Percentiles rank a stretch among this genome's conserved stretches.
Evolutionary conservation across 164 flowering plant species (phyloP).

Genomic region (Piper longum): DNA sequence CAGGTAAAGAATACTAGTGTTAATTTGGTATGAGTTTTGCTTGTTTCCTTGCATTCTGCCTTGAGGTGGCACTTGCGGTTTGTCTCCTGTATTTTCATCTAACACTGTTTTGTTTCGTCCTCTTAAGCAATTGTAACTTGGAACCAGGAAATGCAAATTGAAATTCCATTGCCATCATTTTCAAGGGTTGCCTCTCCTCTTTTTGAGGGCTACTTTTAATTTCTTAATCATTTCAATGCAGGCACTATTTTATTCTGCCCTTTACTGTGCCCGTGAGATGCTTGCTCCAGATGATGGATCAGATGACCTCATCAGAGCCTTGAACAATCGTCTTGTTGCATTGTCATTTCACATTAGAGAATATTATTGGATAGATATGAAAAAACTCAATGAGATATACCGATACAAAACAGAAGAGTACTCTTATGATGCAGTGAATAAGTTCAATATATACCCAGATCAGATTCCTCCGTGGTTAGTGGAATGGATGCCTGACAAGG

Average conservation of each 20-base stretch:
- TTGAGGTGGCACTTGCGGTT: too few relatives aligned
- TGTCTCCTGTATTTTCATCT: too few relatives aligned
- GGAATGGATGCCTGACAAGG: conserved; percentile 75
- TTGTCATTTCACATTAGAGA: conserved; percentile 79
- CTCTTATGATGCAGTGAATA: conserved; percentile 87
- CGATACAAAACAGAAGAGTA: conserved; percentile 91
- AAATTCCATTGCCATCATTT: too few relatives aligned
- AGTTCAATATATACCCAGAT: conserved; percentile 91
- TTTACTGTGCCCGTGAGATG: conserved; percentile 87
- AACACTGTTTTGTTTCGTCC: too few relatives aligned
- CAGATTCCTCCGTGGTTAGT: conserved; percentile 83
- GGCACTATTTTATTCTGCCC: conserved; percentile 84
- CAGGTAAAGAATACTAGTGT: conserved; percentile 25
- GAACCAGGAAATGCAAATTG: too few relatives aligned
- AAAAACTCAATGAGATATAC: conserved; percentile 68
- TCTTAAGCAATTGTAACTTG: too few relatives aligned
- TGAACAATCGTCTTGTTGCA: conserved; percentile 70
- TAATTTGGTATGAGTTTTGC: neutral
- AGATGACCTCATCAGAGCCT: conserved; percentile 59
- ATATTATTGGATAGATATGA: conserved; percentile 85
- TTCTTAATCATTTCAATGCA: conserved; percentile 15
- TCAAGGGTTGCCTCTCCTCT: too few relatives aligned
- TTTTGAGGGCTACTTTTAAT: too few relatives aligned
- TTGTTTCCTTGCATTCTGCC: too few relatives aligned
- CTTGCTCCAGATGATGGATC: conserved; percentile 73